A percentile compares a stretch with the other conserved stretches of the same genome.
Evolutionary conservation across 2,329 filamentous ascomycete species (phyloP).

Genomic region (Ophiostoma angusticollis): DNA sequence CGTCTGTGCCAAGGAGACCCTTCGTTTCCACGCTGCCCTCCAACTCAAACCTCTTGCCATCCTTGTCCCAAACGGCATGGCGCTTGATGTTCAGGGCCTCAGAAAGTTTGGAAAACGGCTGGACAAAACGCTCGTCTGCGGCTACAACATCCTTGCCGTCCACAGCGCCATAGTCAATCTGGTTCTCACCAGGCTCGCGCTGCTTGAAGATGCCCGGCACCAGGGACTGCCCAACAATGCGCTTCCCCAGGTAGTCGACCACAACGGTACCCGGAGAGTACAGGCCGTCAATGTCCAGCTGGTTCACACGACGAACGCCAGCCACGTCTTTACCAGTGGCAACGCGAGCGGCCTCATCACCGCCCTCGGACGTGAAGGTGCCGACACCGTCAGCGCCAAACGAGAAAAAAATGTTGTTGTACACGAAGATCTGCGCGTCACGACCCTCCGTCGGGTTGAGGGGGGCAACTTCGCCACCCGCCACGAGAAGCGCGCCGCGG

Average conservation of each 20-base stretch:
- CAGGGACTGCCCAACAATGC: slow-evolving; percentile 93
- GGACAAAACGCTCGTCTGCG: slow-evolving; percentile 71
- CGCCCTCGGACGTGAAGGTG: slow-evolving; percentile 91
- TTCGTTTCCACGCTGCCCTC: slow-evolving; percentile 97
- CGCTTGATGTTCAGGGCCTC: slow-evolving; percentile 84
- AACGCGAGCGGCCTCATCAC: slow-evolving; percentile 88
- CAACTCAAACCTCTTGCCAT: slow-evolving; percentile 75
- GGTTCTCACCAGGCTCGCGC: slow-evolving; percentile 90
- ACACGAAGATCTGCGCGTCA: slow-evolving; percentile 96
- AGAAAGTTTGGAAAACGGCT: slow-evolving; percentile 80
- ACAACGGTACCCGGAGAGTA: slow-evolving; percentile 95
- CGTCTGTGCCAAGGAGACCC: slow-evolving; percentile 91
- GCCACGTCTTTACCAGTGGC: slow-evolving; percentile 94
- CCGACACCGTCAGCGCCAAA: slow-evolving; percentile 96
- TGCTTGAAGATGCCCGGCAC: slow-evolving; percentile 99
- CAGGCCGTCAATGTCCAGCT: slow-evolving; percentile 86
- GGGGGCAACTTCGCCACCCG: slow-evolving; percentile 80
- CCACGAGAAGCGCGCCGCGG: slow-evolving; percentile 81
- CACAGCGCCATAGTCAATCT: slow-evolving; percentile 96
- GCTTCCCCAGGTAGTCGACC: slow-evolving; percentile 92
- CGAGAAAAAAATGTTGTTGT: slow-evolving; percentile 99
- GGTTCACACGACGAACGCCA: slow-evolving; percentile 89
- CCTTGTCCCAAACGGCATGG: slow-evolving; percentile 97
- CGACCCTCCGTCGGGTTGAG: slow-evolving; percentile 85
- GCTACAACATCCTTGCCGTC: slow-evolving; percentile 94